Evolutionary conservation across 2,329 filamentous ascomycete genomes (phyloP), one percentile per base, ranked within the genome.

Genomic region (Fusarium paranaense): DNA sequence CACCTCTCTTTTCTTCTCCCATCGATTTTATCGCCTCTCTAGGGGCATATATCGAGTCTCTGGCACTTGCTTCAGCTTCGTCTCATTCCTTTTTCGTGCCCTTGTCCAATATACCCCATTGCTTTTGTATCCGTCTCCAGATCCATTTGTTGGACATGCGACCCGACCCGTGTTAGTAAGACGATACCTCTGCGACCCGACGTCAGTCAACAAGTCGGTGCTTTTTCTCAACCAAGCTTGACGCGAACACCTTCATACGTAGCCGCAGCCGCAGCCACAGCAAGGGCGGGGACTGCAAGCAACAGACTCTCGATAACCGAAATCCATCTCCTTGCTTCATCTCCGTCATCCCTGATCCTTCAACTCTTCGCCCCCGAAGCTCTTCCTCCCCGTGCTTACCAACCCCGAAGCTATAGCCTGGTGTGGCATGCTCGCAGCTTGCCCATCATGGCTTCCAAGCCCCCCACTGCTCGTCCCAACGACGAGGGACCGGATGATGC

Each of bases 361-460:
- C 54, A 22, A 68, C 33, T 50, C 45, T 50, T 50, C 45, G 45
- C 60, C 58, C 60, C 64, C 47, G 27, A 72, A 67, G 59, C 67
- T 62, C 52, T 45, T 64, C 54, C 64, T 64, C 57, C 60, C 57
- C 62, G 64, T 61, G 62, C 63, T 70, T 64, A 64, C 62, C 47
- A 58, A 40, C 59, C n/a, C 22, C 61, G n/a, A 52, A 58, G 57
- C 66, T 66, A 47, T 61, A 47, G 56, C 59, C 66, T 58, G 58
- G 68, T 54, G 73, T 79, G 79, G 78, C 71, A 80, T 81, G 78
- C 76, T 61, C 74, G 52, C 58, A 68, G 74, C 66, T 66, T 74
- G 71, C 73, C 67, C 75, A 79, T 66, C 61, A 87, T 87, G 85
- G 81, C 85, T 78, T 84, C 84, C 66, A 81, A 81, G 67, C 75